These are phyloP conservation scores for Mycena kentingensis DNA, from an alignment of 768 basidiomycete genomes.

Conservation along the genomic window DNA sequence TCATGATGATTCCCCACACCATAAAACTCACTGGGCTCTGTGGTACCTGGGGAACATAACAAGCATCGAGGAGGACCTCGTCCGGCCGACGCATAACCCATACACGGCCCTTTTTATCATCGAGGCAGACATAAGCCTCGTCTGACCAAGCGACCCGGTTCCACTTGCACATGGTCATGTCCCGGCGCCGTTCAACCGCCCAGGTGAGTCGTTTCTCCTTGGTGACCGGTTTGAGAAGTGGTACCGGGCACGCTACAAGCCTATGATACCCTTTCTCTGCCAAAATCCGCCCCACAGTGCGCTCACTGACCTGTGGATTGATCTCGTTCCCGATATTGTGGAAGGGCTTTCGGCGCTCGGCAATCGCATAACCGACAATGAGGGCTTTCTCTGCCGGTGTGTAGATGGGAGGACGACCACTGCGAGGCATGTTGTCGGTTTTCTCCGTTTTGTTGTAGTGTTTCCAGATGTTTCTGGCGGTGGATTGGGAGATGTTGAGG, in stretches of 20 bases:
- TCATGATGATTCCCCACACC: constrained; percentile 17
- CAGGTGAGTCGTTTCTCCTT: constrained; percentile 21
- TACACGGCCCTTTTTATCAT: constrained; percentile 22
- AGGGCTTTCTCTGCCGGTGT: too few relatives aligned
- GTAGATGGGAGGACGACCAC: too few relatives aligned
- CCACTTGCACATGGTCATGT: constrained; percentile 19
- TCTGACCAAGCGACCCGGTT: constrained; percentile 29
- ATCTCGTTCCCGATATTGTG: constrained; percentile 22
- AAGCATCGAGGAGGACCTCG: constrained; percentile 24
- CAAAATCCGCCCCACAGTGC: constrained; percentile 23
- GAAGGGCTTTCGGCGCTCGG: constrained; percentile 24
- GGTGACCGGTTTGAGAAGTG: constrained; percentile 24
- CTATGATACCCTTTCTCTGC: constrained; percentile 22
- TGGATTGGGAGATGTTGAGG: too few relatives aligned
- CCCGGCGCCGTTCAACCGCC: constrained; percentile 17
- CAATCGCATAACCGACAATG: too few relatives aligned
- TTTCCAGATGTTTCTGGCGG: too few relatives aligned
- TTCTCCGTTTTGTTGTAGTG: too few relatives aligned
- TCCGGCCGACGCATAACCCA: constrained; percentile 27
- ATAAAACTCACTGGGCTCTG: constrained; percentile 12
- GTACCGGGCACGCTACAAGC: constrained; percentile 27
- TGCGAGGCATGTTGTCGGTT: too few relatives aligned
- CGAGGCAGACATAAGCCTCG: constrained; percentile 29
- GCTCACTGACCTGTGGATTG: background rate
- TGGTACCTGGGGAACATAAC: constrained; percentile 3